Conservation (phyloP, 1,284 basidiomycete genomes). For the Coniferiporia sulphurascens region DNA sequence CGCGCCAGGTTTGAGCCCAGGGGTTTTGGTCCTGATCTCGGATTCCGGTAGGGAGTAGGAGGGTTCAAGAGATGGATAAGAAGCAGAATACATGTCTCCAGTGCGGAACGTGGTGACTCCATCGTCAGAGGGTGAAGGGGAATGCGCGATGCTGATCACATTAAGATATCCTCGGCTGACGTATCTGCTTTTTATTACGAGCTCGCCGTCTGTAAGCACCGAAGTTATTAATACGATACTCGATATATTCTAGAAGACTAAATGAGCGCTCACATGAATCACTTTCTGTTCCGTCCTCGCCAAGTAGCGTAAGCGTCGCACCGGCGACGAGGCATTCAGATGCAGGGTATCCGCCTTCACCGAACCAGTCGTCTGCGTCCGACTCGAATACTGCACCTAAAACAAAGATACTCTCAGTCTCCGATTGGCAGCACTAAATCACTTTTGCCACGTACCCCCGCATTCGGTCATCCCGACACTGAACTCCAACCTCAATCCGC, state of each 20-base stretch:
- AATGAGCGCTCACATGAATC: not conserved
- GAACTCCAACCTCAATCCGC: slow-evolving; percentile 27
- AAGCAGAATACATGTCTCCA: slow-evolving; percentile 30
- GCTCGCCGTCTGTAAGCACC: slow-evolving; percentile 29
- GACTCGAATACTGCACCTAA: slow-evolving; percentile 9
- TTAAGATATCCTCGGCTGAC: slow-evolving; percentile 29
- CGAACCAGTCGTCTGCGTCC: not conserved
- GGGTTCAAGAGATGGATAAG: not conserved
- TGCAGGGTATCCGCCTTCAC: slow-evolving; percentile 6
- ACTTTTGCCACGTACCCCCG: slow-evolving; percentile 22
- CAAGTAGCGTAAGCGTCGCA: slow-evolving; percentile 4
- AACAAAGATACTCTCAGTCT: too few relatives aligned
- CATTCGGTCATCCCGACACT: slow-evolving; percentile 35
- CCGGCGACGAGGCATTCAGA: not conserved
- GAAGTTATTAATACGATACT: slow-evolving; percentile 24
- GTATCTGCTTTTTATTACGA: slow-evolving; percentile 27
- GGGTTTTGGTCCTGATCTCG: not conserved
- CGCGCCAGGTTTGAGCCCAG: slow-evolving; percentile 3
- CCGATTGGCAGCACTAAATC: too few relatives aligned
- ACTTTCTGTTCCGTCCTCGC: slow-evolving; percentile 6
- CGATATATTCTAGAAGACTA: not conserved
- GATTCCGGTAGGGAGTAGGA: not conserved
- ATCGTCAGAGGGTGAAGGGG: slow-evolving; percentile 20
- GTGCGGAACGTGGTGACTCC: slow-evolving; percentile 30
- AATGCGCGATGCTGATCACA: slow-evolving; percentile 26